Evolutionary conservation across 495 filamentous ascomycete species (phyloP), one percentile per base, ranked within the genome.

Genomic region (Penicillium nucicola): DNA sequence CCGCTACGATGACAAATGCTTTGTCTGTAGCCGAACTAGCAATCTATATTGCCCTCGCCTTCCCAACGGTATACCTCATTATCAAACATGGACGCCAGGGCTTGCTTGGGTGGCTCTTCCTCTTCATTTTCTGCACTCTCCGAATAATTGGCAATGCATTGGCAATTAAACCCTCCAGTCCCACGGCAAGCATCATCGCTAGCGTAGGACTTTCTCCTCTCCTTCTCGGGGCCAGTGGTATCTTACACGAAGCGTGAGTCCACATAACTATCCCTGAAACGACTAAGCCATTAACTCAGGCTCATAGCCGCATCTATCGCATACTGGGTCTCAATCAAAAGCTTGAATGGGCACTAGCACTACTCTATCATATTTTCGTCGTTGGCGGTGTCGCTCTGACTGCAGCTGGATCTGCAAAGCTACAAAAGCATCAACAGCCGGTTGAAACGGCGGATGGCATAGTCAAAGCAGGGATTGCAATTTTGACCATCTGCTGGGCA

Each of bases 141-240:
- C 61, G 66, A 11, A 60, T 74, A 13, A 42, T 72, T 4, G 63
- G 70, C 1, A 64, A 62, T 18, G 73, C 52, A 9, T 41, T 76
- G 12, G 57, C 62, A 17, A 42, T 72, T 2, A 47, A 61, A 15
- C 50, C 52, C 25, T n/a, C 58, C n/a, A 56, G 47, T 18, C 35
- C 57, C 7, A 59, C 57, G 10, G 71, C 69, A 5, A 52, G 60
- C 18, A 56, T 75, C 10, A 61, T 77, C 12, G 59, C 61, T 1
- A 71, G 65, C 31, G 66, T 77, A 34, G 75, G 75, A 4, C 48
- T 76, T 4, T 73, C 70, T 1, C 73, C 75, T 13, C 55, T 77
- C 6, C 57, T 77, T n/a, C 61, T 75, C 15, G 65, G 62, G 1
- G 39, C 52, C 5, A 57, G 56, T 52, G 68, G 70, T 1, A 47